Evolutionary conservation across 163 green algal species (phyloP), one percentile per base, ranked within the genome.

Genomic region (Scenedesmus sp.): DNA sequence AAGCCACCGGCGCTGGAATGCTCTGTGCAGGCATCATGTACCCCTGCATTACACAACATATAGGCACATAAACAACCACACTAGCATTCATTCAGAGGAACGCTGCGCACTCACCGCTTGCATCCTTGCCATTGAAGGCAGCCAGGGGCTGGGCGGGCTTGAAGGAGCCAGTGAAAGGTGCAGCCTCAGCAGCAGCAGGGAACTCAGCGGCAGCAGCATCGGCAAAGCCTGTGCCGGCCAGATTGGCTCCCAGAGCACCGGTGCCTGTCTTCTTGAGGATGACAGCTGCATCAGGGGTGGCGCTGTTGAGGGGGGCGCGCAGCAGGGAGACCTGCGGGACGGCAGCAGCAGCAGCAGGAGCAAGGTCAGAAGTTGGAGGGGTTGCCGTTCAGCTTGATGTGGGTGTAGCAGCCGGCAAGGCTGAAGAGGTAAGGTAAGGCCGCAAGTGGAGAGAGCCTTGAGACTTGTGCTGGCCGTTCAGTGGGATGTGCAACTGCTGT

Each of bases 61-160:
- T 46, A 46, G 34, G 34, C 34, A 46, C 34, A 46, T 46, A 46
- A 46, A 46, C 34, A 46, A 46, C 34, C 34, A 46, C 34, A 46
- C 34, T 46, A 46, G 34, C 34, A 34, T 6, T 9, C 70, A 34
- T 6, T 57, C 20, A 26, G 56, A 16, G 15, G 18, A 6, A 4
- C 54, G 56, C 59, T 46, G 34, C 34, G 34, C 34, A 46, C 34
- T 56, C 56, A 77, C 83, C 83, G 2, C 8, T 20, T n/a, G 83
- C 83, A n/a, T 70, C 60, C 84, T 89, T 62, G 62, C 84, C 84
- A 34, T 56, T 77, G 55, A 89, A 89, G 3, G 12, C 84, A 59
- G 84, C 66, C 84, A 89, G 84, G 13, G 84, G 84, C 84, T 77
- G 26, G 23, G 84, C 84, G 26, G 84, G 84, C 84, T 79, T 55